Evolutionary conservation across 2,329 filamentous ascomycete genomes (phyloP).

Genomic region (Xenoacremonium recifei): DNA sequence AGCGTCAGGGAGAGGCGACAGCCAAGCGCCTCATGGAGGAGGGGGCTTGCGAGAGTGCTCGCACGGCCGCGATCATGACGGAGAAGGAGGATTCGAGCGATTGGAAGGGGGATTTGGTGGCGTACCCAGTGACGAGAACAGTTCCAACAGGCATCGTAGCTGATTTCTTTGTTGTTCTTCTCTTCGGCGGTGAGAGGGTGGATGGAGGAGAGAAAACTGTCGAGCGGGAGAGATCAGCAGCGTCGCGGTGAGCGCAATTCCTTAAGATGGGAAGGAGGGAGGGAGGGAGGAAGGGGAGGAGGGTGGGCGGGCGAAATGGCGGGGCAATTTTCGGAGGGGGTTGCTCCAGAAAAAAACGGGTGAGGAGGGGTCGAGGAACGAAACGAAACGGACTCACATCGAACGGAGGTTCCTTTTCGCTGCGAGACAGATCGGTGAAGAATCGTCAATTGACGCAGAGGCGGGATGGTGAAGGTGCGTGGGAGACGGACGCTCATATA

Average conservation of each 20-base stretch:
- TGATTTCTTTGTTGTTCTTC: conserved; percentile 21
- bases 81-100: conserved; percentile 2
- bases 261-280: no score
- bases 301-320: neutral
- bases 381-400: no score
- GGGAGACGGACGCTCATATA: no score
- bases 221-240: neutral
- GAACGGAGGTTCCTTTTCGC: no score
- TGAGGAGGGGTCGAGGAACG: no score
- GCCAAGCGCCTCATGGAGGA: neutral
- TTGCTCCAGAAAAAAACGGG: no score
- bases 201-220: neutral
- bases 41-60: conserved; percentile 2
- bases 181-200: no score
- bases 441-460: no score
- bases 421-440: no score
- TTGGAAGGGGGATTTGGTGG: conserved; percentile 15
- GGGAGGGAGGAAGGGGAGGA: neutral
- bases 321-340: no score
- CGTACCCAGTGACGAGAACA: conserved; percentile 87
- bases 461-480: no score
- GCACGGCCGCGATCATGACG: conserved; percentile 3
- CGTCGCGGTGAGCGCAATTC: no score
- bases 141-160: conserved; percentile 75
- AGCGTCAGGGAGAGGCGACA: neutral